phyloP scores from a whole-genome alignment of 2,329 filamentous ascomycete species.

The Ampelomyces quisqualis region DNA sequence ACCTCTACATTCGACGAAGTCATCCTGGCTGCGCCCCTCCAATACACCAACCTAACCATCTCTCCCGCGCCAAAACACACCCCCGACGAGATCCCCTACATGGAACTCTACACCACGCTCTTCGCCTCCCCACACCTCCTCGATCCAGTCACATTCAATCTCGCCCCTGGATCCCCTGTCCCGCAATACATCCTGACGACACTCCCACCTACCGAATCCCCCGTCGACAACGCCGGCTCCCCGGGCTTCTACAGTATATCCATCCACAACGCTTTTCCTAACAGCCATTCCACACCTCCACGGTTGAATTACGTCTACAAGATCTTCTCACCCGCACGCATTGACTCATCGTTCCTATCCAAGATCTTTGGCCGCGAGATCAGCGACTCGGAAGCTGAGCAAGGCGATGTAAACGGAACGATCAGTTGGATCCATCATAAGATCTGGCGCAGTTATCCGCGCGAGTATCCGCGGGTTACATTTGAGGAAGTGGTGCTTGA shows the following conservation, averaged over 20 bases:
- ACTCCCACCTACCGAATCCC: slow-evolving; percentile 61
- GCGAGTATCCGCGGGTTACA: slow-evolving; percentile 77
- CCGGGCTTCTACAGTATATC: slow-evolving; percentile 85
- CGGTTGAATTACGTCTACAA: slow-evolving; percentile 63
- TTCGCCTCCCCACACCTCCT: slow-evolving; percentile 77
- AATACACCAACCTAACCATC: slow-evolving; percentile 70
- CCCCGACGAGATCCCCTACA: slow-evolving; percentile 82
- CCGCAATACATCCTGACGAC: slow-evolving; percentile 84
- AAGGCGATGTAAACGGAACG: slow-evolving; percentile 33
- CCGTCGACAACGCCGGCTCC: slow-evolving; percentile 57
- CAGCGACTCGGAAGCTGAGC: slow-evolving; percentile 35
- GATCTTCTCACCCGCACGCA: slow-evolving; percentile 60
- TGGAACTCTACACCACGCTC: slow-evolving; percentile 82
- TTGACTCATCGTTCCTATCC: slow-evolving; percentile 52
- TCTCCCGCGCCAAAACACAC: slow-evolving; percentile 46
- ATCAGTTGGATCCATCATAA: slow-evolving; percentile 42
- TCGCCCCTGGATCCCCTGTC: slow-evolving; percentile 57
- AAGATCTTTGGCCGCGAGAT: slow-evolving; percentile 48
- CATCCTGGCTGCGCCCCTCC: slow-evolving; percentile 78
- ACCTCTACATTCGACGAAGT: slow-evolving; percentile 69
- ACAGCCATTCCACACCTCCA: slow-evolving; percentile 49
- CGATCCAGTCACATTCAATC: slow-evolving; percentile 70
- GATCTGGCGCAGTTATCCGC: slow-evolving; percentile 84
- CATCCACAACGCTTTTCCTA: slow-evolving; percentile 64
- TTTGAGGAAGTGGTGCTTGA: slow-evolving; percentile 79